These are phyloP conservation scores for Cryoendolithus antarcticus DNA, from an alignment of 2,329 filamentous ascomycete species.

Conservation along the genomic window DNA sequence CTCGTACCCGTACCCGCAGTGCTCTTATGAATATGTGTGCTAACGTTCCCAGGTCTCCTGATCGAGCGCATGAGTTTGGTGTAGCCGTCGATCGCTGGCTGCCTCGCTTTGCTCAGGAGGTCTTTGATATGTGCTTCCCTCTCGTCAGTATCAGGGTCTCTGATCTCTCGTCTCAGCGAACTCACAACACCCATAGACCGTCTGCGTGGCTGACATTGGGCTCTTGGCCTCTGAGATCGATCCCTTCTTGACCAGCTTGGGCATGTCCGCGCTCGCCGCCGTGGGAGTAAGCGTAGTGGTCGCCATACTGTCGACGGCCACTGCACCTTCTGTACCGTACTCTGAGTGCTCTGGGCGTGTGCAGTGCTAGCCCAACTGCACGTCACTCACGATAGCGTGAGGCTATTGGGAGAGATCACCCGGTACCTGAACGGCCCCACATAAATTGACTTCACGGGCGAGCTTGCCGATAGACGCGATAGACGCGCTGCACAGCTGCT, in stretches of 20 bases:
- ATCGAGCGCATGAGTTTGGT: constrained; percentile 59
- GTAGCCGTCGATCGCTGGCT: constrained; percentile 59
- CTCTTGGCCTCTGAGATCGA: constrained; percentile 24
- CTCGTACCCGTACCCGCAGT: constrained; percentile 11
- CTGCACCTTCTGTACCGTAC: too few relatives aligned
- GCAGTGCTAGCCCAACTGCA: too few relatives aligned
- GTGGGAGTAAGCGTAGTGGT: constrained; percentile 29
- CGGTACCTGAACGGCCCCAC: too few relatives aligned
- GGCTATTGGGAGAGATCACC: too few relatives aligned
- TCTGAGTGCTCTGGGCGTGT: too few relatives aligned
- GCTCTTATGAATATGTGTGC: constrained; percentile 55
- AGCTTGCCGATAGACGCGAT: too few relatives aligned
- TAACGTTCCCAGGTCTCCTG: constrained; percentile 53
- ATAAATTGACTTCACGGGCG: too few relatives aligned
- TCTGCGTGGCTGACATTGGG: constrained; percentile 24
- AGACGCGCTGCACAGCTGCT: too few relatives aligned
- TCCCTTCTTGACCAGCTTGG: constrained; percentile 28
- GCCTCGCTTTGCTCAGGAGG: constrained; percentile 56
- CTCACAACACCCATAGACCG: constrained; percentile 32
- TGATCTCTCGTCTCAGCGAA: constrained; percentile 2
- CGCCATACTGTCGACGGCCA: constrained; percentile 5
- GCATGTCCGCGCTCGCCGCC: constrained; percentile 27
- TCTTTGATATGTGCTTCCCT: constrained; percentile 57
- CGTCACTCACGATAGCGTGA: too few relatives aligned
- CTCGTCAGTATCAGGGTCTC: constrained; percentile 17